Evolutionary conservation across 2,329 filamentous ascomycete species (phyloP).

Genomic region (Fusarium xylarioides): DNA sequence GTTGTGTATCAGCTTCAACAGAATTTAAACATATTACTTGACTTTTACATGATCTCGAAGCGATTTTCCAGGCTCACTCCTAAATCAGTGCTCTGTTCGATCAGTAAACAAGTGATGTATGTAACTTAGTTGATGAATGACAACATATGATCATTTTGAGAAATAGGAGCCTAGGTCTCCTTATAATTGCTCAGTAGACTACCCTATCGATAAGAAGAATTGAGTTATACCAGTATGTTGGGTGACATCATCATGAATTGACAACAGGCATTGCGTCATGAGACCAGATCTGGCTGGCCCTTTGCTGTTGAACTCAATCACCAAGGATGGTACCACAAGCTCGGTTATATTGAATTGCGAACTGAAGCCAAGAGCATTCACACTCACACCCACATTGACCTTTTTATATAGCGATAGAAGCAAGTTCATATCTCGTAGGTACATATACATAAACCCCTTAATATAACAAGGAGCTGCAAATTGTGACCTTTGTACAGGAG

Average conservation of each 20-base stretch:
- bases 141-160: neutral
- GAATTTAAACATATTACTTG: neutral
- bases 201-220: neutral
- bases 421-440: neutral
- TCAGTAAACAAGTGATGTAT: neutral
- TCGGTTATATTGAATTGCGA: neutral
- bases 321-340: neutral
- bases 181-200: neutral
- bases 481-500: neutral
- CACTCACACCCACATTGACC: neutral
- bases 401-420: slow-evolving; percentile 3
- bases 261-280: slow-evolving; percentile 29
- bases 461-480: neutral
- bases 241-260: slow-evolving; percentile 27
- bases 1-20: neutral
- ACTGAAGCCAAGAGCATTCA: neutral
- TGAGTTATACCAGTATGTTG: slow-evolving; percentile 10
- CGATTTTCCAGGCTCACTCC: neutral
- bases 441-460: slow-evolving; percentile 1
- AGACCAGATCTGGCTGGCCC: slow-evolving; percentile 15
- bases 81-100: neutral
- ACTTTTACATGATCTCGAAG: neutral
- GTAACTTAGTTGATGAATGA: neutral
- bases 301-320: neutral
- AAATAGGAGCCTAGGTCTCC: neutral